Evolutionary conservation across 352 stramenopile species (phyloP).

Genomic region (Pythium plurisporium): DNA sequence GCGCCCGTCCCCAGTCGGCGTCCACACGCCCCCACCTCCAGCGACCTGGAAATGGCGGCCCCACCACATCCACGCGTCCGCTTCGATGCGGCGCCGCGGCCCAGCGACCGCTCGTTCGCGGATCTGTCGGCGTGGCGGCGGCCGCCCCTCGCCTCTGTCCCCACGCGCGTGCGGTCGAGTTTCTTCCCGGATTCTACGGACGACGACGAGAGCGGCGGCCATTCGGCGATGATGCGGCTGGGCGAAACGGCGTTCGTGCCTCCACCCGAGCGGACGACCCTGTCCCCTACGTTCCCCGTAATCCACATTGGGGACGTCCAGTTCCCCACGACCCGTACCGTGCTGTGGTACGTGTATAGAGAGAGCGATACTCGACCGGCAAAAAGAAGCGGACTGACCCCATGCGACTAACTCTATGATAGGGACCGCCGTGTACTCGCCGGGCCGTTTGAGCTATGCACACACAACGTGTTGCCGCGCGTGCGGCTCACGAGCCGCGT

Average conservation of each 20-base stretch:
- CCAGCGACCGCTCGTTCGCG: slow-evolving; percentile 44
- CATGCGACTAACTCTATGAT: not conserved
- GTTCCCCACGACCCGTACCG: slow-evolving; percentile 59
- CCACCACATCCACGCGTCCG: not conserved
- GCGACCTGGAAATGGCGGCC: not conserved
- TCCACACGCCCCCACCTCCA: not conserved
- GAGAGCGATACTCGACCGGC: no score
- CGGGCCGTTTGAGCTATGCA: slow-evolving; percentile 31
- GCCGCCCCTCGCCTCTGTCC: not conserved
- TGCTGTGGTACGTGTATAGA: slow-evolving; percentile 68
- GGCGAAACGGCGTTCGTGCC: not conserved
- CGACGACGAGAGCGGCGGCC: slow-evolving; percentile 35
- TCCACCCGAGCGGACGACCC: not conserved
- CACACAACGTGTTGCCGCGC: slow-evolving; percentile 42
- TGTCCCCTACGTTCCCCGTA: slow-evolving; percentile 9
- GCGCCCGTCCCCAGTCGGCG: not conserved
- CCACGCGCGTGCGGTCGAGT: slow-evolving; percentile 28
- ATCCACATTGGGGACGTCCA: slow-evolving; percentile 46
- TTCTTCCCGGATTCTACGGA: slow-evolving; percentile 77
- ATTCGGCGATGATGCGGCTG: not conserved
- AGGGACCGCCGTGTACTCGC: slow-evolving; percentile 64
- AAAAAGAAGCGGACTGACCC: no score
- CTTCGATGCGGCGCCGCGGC: slow-evolving; percentile 53
- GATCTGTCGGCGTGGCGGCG: not conserved
- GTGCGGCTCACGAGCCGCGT: slow-evolving; percentile 35